phyloP scores from a whole-genome alignment of 2,329 filamentous ascomycete species.

The Fusarium mexicanum region DNA sequence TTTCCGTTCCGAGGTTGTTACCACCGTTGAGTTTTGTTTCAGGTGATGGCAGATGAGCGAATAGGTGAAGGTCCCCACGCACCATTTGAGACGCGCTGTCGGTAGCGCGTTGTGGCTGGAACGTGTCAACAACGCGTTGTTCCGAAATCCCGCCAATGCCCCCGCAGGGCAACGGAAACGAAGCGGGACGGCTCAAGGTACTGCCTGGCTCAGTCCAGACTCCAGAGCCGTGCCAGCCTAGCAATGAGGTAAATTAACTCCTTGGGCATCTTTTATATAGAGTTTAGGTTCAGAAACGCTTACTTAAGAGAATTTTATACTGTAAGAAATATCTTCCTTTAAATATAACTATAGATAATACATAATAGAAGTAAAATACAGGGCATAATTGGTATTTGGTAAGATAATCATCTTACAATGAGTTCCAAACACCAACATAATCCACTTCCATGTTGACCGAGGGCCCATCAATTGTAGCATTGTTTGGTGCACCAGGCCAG shows the following conservation, averaged over 20 bases:
- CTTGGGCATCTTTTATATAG: no score
- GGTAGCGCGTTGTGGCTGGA: neutral
- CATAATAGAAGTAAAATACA: neutral
- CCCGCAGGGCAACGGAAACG: neutral
- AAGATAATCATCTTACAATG: neutral
- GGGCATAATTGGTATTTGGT: neutral
- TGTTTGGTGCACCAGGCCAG: neutral
- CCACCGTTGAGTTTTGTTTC: neutral
- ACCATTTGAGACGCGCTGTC: neutral
- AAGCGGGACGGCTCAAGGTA: neutral
- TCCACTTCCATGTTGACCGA: neutral
- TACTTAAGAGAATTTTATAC: neutral
- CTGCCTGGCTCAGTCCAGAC: neutral
- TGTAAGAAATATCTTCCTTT: neutral
- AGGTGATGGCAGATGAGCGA: neutral
- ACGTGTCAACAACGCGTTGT: neutral
- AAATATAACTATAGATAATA: neutral
- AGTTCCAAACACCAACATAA: neutral
- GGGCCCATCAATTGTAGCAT: neutral
- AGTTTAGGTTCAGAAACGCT: neutral
- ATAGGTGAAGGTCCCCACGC: constrained; percentile 3
- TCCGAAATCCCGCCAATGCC: neutral
- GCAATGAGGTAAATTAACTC: neutral
- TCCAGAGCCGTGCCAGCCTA: neutral
- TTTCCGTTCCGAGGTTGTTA: neutral